A percentile compares a stretch with the other conserved stretches of the same genome.
phyloP scores from a whole-genome alignment of 164 flowering plant genomes.

The Sedum album region DNA sequence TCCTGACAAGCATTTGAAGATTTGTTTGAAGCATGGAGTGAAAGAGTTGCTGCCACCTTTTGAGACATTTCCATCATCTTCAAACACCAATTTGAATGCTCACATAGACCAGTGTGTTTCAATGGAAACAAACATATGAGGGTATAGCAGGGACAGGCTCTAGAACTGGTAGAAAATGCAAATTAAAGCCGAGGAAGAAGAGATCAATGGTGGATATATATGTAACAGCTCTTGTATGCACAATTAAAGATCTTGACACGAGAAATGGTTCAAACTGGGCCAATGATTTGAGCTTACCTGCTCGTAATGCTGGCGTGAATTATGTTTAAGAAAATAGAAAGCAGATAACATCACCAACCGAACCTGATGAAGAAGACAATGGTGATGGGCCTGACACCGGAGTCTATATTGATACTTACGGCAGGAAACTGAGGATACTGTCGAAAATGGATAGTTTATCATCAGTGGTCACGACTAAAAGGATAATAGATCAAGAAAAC shows the following conservation, averaged over 20 bases:
- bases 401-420: slow-evolving; percentile 76
- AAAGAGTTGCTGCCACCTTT: slow-evolving; percentile 76
- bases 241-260: slow-evolving; percentile 84
- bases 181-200: slow-evolving; percentile 58
- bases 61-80: slow-evolving; percentile 71
- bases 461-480: slow-evolving; percentile 17
- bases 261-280: slow-evolving; percentile 83
- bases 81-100: slow-evolving; percentile 92
- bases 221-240: slow-evolving; percentile 51
- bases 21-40: slow-evolving; percentile 74
- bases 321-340: slow-evolving; percentile 27
- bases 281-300: slow-evolving; percentile 19
- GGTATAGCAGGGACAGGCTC: slow-evolving; percentile 25
- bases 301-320: slow-evolving; percentile 15
- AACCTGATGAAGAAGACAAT: slow-evolving; percentile 19
- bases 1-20: slow-evolving; percentile 50
- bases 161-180: slow-evolving; percentile 35
- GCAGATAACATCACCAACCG: slow-evolving; percentile 17
- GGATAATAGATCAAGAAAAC: slow-evolving; percentile 22
- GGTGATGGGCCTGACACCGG: slow-evolving; percentile 39
- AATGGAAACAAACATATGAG: slow-evolving; percentile 40
- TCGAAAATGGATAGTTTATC: slow-evolving; percentile 40
- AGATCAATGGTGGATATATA: slow-evolving; percentile 68
- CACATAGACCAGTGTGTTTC: slow-evolving; percentile 93
- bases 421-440: slow-evolving; percentile 66